phyloP scores from a whole-genome alignment of 441 rosid genomes.

The Isatis lusitanica region DNA sequence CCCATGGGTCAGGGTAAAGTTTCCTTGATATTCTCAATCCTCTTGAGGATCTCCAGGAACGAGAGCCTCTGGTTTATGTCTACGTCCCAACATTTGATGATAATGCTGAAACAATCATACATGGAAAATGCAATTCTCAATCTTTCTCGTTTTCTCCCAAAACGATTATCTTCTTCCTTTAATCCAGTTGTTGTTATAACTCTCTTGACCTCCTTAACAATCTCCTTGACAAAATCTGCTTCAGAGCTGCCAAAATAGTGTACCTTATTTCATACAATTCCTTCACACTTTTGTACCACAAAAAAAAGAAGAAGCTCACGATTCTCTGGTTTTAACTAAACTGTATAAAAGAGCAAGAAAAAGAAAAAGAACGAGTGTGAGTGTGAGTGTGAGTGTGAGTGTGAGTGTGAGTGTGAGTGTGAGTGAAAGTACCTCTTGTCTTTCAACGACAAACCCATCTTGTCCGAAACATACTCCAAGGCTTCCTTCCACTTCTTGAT shows the following conservation, averaged over 20 bases:
- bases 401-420: not conserved
- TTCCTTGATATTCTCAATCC: no score
- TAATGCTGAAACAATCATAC: no score
- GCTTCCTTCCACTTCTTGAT: slow-evolving; percentile 29
- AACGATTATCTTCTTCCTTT: not conserved
- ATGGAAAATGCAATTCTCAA: not conserved
- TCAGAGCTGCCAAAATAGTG: slow-evolving; percentile 6
- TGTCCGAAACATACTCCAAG: not conserved
- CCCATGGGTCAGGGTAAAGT: no score
- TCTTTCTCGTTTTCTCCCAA: not conserved
- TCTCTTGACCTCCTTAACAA: not conserved
- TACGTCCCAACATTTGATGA: no score
- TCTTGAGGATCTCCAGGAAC: no score
- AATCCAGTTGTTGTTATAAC: not conserved
- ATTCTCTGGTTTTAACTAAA: no score
- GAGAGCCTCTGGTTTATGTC: no score
- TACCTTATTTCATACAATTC: not conserved
- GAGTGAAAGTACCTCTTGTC: slow-evolving; percentile 8
- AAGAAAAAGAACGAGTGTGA: not conserved
- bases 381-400: no score
- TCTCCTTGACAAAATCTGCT: slow-evolving; percentile 8
- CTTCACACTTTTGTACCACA: not conserved
- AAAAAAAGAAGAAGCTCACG: no score
- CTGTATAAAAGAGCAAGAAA: no score
- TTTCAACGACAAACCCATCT: slow-evolving; percentile 16